Percentiles rank a stretch among this genome's conserved stretches.
These are phyloP conservation scores for Yamadazyma blattariae DNA, from an alignment of 1,139 yeast species.

Conservation along the genomic window DNA sequence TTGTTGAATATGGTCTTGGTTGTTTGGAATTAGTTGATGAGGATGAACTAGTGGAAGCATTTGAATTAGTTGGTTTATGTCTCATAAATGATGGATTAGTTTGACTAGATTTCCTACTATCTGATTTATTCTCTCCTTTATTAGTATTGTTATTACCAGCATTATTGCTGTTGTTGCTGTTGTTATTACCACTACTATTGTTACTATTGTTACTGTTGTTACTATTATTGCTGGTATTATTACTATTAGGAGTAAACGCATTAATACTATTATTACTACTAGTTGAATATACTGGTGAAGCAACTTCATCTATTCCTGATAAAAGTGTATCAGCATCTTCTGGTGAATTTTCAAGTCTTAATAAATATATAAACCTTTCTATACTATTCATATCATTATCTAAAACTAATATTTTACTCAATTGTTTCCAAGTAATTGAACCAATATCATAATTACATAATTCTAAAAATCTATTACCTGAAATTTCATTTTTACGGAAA, in stretches of 20 bases:
- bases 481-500: conserved; percentile 56
- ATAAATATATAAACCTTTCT: conserved; percentile 48
- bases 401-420: conserved; percentile 31
- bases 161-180: no score
- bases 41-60: conserved; percentile 20
- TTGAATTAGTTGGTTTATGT: conserved; percentile 22
- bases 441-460: conserved; percentile 64
- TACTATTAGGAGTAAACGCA: no score
- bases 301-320: conserved; percentile 9
- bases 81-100: conserved; percentile 27
- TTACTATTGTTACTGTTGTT: no score
- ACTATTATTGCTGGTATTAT: no score
- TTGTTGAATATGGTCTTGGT: conserved; percentile 49
- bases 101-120: conserved; percentile 26
- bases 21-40: conserved; percentile 23
- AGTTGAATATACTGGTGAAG: conserved; percentile 13
- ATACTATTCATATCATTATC: conserved; percentile 49
- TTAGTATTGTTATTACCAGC: no score
- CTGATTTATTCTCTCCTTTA: conserved; percentile 25
- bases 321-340: conserved; percentile 15
- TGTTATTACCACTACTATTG: no score
- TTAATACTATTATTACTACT: neutral
- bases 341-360: conserved; percentile 24
- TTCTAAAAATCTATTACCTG: conserved; percentile 64
- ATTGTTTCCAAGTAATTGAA: conserved; percentile 49